A percentile compares a stretch with the other conserved stretches of the same genome.
These are phyloP conservation scores for Boletus rubropictus DNA, from an alignment of 768 basidiomycete genomes.

Conservation along the genomic window DNA sequence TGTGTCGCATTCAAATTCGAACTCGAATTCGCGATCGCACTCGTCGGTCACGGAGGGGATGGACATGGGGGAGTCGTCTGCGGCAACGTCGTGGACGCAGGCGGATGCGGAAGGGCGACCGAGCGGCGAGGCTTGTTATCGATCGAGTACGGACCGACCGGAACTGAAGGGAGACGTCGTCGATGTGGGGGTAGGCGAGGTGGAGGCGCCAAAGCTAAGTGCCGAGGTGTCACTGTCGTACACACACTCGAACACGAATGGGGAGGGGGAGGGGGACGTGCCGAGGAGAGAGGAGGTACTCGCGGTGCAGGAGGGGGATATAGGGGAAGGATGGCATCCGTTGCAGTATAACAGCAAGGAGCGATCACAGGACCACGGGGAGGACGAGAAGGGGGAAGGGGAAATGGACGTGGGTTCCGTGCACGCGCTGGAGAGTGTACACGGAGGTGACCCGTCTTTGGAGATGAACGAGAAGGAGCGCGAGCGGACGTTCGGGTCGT, in stretches of 20 bases:
- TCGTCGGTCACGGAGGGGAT: conserved; percentile 16
- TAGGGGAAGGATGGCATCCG: conserved; percentile 27
- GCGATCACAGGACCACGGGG: conserved; percentile 4
- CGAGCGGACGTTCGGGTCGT: conserved; percentile 18
- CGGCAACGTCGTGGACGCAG: conserved; percentile 27
- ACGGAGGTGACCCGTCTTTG: conserved; percentile 4
- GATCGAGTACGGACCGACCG: neutral
- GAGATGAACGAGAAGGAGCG: conserved; percentile 26
- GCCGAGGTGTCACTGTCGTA: conserved; percentile 29
- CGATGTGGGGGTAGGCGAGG: neutral
- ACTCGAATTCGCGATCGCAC: conserved; percentile 11
- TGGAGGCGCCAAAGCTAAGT: neutral
- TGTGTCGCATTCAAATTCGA: conserved; percentile 2
- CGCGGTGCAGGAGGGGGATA: conserved; percentile 20
- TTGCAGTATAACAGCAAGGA: conserved; percentile 11
- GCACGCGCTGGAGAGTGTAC: conserved; percentile 10
- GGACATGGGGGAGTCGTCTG: conserved; percentile 19
- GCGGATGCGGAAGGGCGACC: conserved; percentile 8
- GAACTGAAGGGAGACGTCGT: neutral
- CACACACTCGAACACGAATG: conserved; percentile 21
- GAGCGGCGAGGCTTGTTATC: neutral
- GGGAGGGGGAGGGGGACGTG: neutral
- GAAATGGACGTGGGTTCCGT: conserved; percentile 5
- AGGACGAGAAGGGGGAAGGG: conserved; percentile 1
- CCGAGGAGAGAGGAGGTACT: conserved; percentile 20